Evolutionary conservation across 345 rosid genomes (phyloP).

Genomic region (Ceriops zippeliana): DNA sequence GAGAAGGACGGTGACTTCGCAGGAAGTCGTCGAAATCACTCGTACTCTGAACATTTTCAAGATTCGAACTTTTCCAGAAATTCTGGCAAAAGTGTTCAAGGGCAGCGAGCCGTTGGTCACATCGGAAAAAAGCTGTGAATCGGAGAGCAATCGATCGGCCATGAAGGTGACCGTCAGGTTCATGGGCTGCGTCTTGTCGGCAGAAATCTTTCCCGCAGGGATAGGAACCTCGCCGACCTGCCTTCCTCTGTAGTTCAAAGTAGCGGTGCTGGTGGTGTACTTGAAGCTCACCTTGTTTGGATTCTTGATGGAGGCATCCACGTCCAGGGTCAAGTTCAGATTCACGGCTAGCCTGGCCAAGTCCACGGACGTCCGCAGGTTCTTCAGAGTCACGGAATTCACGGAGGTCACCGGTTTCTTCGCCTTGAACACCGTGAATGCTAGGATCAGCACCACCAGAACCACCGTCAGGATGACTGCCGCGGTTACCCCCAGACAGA

Average conservation of each 20-base stretch:
- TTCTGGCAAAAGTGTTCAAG: conserved; percentile 32
- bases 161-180: conserved; percentile 55
- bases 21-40: conserved; percentile 45
- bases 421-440: conserved; percentile 72
- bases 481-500: conserved; percentile 36
- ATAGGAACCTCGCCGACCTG: conserved; percentile 65
- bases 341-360: conserved; percentile 9
- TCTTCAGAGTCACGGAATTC: conserved; percentile 39
- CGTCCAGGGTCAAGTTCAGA: conserved; percentile 52
- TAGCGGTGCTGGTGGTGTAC: conserved; percentile 40
- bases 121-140: conserved; percentile 39
- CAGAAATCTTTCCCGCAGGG: conserved; percentile 45
- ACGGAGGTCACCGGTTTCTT: conserved; percentile 44
- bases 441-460: conserved; percentile 44
- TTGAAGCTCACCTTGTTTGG: conserved; percentile 67
- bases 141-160: conserved; percentile 58
- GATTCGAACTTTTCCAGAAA: conserved; percentile 59
- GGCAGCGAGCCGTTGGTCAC: conserved; percentile 40
- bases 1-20: conserved; percentile 47
- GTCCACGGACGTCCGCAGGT: conserved; percentile 37
- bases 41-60: conserved; percentile 41
- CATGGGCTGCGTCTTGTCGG: conserved; percentile 42
- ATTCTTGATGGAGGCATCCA: conserved; percentile 52
- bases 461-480: conserved; percentile 26
- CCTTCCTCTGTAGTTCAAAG: conserved; percentile 55